Base-by-base conservation (phyloP, 257 asterid genomes). In the Sherardia arvensis region DNA sequence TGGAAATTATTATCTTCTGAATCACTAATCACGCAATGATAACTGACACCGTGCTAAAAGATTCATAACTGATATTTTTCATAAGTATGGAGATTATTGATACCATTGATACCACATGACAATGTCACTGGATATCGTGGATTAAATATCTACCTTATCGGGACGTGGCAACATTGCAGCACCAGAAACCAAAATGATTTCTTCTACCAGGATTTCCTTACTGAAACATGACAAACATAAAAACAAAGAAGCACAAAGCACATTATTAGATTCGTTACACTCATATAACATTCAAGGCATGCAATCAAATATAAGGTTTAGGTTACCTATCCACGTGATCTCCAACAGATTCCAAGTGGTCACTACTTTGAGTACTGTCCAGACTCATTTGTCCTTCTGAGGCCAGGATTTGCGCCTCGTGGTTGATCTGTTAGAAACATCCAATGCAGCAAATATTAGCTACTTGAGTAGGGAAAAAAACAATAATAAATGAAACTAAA, bases 91-190 rank as follows among this genome's bases (percentile, higher is more conserved):
- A n/a, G 29, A 29, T 28, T 58, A 67, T 11, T 45, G 22, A 57
- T 4, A 56, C 8, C 21, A 18, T 5, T n/a, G n/a, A n/a, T n/a
- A n/a, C n/a, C n/a, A n/a, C n/a, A 59, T 32, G 58, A 17, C 30
- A 30, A n/a, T 8, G 36, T 57, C 43, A 33, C 29, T 29, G 14
- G 30, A 49, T 60, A 56, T 29, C n/a, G 34, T 32, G 36, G 53
- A 49, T 51, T 4, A 34, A 29, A 49, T 14, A 48, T 20, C 65
- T 85, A 89, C 99, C 99, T 92, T 85, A 64, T 93, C 72, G 36
- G 97, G 97, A 78, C 82, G 95, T 30, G 87, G 87, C 75, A 87
- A 64, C 61, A 79, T 54, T 74, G 90, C 87, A 76, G 95, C 90
- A 59, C 95, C 96, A 4, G 95, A 85, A 38, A 83, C 83, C 36